A percentile compares a stretch with the other conserved stretches of the same genome.
These are phyloP conservation scores for Raphanus raphanistrum DNA, from an alignment of 345 rosid species.

Conservation along the genomic window DNA sequence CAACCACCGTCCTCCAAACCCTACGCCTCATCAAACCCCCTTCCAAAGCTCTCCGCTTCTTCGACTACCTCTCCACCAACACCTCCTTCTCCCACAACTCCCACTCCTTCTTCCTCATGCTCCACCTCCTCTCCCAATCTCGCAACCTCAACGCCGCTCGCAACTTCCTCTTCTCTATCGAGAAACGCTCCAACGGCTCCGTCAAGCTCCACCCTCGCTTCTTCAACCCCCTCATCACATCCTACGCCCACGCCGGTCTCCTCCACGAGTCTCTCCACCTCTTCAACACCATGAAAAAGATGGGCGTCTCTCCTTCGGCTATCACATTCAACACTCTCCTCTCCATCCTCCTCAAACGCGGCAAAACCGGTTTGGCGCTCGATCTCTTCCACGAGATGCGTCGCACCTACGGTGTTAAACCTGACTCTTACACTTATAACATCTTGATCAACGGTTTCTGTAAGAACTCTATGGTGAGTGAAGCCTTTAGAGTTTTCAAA, in stretches of 20 bases:
- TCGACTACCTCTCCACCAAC: constrained; percentile 51
- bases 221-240: constrained; percentile 73
- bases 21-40: constrained; percentile 60
- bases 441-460: constrained; percentile 73
- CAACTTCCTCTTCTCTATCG: constrained; percentile 68
- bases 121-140: constrained; percentile 60
- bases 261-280: constrained; percentile 69
- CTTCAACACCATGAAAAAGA: constrained; percentile 61
- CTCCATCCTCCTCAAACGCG: constrained; percentile 61
- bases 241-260: constrained; percentile 66
- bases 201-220: constrained; percentile 62
- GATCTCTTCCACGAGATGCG: constrained; percentile 79
- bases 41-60: constrained; percentile 60
- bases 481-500: constrained; percentile 62
- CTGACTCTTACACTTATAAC: constrained; percentile 71
- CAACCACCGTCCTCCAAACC: constrained; percentile 54
- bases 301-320: constrained; percentile 68
- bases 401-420: constrained; percentile 65
- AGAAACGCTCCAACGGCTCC: constrained; percentile 54
- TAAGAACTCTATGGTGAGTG: constrained; percentile 67
- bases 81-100: constrained; percentile 51
- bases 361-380: constrained; percentile 66
- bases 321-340: constrained; percentile 71
- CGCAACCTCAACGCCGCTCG: constrained; percentile 72
- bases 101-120: constrained; percentile 63